Percentiles rank a stretch among this genome's conserved stretches.
Conservation (phyloP, 139 green algal genomes). For the Haematococcus sp. region DNA sequence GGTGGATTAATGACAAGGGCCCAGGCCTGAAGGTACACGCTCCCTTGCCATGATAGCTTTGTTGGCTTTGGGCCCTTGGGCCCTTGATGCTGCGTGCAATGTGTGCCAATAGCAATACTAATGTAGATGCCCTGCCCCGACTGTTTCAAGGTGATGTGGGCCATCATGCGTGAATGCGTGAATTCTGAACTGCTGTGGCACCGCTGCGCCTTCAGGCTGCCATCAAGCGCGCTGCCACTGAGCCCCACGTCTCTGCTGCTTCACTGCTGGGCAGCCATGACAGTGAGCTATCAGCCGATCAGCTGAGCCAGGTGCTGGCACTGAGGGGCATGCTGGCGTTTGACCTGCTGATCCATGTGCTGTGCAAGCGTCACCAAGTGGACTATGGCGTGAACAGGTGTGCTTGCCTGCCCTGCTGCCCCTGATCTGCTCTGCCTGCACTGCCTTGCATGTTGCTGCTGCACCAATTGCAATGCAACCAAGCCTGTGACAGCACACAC, state of each 20-base stretch:
- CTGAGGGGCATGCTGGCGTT: conserved; percentile 51
- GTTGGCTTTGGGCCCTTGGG: no score
- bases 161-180: background rate
- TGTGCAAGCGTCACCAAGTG: conserved; percentile 40
- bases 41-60: no score
- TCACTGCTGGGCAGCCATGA: no score
- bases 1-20: conserved; percentile 22
- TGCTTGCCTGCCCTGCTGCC: background rate
- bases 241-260: no score
- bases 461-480: background rate
- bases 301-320: conserved; percentile 37
- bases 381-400: conserved; percentile 46
- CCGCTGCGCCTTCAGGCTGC: no score
- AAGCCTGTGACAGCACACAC: no score
- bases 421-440: background rate
- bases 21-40: no score
- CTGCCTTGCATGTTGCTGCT: background rate
- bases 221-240: background rate
- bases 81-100: no score
- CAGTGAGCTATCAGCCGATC: conserved; percentile 21
- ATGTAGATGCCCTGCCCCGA: conserved; percentile 4
- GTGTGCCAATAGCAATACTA: no score
- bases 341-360: conserved; percentile 48
- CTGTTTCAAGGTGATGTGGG: no score
- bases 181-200: background rate